Base-by-base conservation (phyloP, 371 early-diverging fungal species). In the Saksenaea oblongispora region DNA sequence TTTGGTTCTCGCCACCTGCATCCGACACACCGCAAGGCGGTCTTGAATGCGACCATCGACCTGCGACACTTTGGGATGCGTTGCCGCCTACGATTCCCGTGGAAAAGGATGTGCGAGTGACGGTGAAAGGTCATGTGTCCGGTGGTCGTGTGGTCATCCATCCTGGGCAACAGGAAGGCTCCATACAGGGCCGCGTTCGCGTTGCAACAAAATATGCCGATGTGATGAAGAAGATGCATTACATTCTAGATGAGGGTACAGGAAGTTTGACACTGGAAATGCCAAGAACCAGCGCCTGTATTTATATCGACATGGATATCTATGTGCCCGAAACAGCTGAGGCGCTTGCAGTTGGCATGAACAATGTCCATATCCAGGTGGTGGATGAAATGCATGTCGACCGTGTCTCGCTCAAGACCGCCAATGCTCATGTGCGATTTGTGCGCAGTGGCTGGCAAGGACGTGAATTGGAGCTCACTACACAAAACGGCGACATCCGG, bases 251-350 rank as follows among this genome's bases (percentile, higher is more conserved):
- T 24, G 27, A 61, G 14, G 36, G 62, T 10, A 27, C 17, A 24
- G 37, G 54, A 42, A 1, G 26, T n/a, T 3, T 39, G 37, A 47
- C 51, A 22, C 22, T 47, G 22, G 9, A 18, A 5, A 47, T 47
- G 51, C 51, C 51, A 0, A 10, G 7, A 11, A 18, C 51, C 37
- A 34, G 34, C 15, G 53, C n/a, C 1, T 42, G 36, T 37, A 35
- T 56, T 1, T 37, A 54, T 17, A 26, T 62, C 35, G 35, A 47
- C 3, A 59, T 70, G 56, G 63, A 65, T n/a, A 65, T 70, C n/a
- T 70, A 58, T 41, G 10, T 70, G 11, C 66, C 70, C 17, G 60
- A 51, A 9, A 62, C 39, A 15, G 56, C 60, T 27, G 44, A 65
- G 41, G 17, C 51, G n/a, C 47, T 70, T 9, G 39, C 37, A 22